Conservation (phyloP, 768 basidiomycete species). For the Sistotremastrum niveocremeum region DNA sequence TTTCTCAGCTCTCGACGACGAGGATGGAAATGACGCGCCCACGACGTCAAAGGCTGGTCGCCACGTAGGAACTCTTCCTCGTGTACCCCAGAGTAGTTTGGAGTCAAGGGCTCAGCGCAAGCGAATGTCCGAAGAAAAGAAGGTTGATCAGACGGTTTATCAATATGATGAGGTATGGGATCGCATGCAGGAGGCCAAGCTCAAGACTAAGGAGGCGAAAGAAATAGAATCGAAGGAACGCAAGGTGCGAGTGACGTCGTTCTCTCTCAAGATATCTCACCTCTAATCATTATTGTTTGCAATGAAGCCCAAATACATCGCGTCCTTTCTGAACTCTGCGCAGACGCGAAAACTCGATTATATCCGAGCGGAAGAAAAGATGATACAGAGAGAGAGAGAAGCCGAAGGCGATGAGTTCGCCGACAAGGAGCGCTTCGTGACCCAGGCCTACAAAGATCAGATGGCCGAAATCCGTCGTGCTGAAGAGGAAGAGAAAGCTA, state of each 20-base stretch:
- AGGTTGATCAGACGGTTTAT: constrained; percentile 71
- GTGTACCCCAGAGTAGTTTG: constrained; percentile 40
- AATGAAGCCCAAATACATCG: constrained; percentile 87
- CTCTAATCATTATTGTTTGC: constrained; percentile 7
- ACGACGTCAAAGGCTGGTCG: constrained; percentile 25
- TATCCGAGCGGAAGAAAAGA: constrained; percentile 92
- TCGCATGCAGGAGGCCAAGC: constrained; percentile 81
- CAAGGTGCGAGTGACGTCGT: constrained; percentile 39
- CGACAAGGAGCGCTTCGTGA: constrained; percentile 96
- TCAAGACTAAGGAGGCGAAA: constrained; percentile 57
- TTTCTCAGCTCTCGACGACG: constrained; percentile 54
- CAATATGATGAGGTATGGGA: constrained; percentile 97
- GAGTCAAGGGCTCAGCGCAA: constrained; percentile 55
- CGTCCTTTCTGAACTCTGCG: constrained; percentile 62
- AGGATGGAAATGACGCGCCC: constrained; percentile 39
- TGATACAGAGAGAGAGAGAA: constrained; percentile 89
- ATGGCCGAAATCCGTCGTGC: constrained; percentile 83
- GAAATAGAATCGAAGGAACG: constrained; percentile 63
- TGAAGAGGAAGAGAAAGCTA: constrained; percentile 81
- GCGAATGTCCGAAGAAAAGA: constrained; percentile 66
- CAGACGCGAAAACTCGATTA: constrained; percentile 82
- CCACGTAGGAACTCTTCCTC: constrained; percentile 33
- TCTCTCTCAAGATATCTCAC: background rate
- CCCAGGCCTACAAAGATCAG: constrained; percentile 93
- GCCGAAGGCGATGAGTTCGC: constrained; percentile 85